Evolutionary conservation across 2,329 filamentous ascomycete genomes (phyloP), one percentile per base, ranked within the genome.

Genomic region (Penicillium glabrum): DNA sequence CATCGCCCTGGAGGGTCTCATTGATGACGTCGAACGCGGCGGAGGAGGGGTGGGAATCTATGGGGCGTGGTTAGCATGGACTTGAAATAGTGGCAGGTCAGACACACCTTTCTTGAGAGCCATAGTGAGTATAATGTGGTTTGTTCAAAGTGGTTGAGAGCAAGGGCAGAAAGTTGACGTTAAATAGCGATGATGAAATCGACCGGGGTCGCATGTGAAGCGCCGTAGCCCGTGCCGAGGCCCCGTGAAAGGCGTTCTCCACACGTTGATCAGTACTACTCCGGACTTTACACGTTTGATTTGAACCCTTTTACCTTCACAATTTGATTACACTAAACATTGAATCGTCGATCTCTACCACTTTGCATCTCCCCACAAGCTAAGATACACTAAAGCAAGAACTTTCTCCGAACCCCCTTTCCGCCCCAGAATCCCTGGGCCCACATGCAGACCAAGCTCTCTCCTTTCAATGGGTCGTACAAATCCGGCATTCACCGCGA

Each of bases 21-120:
- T 90, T 86, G 82, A 99, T 97, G 70, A 82, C 83, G 73, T 99
- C 95, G 77, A 99, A 99, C 66, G 93, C 92, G 64, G 79, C 87
- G 58, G 95, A 98, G 71, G 93, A 86, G 64, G 95, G 93, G 79
- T 96, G 97, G 66, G 87, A 87, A 77, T 86, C 89, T 92, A 67
- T 46, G 46, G 31, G 5, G 51, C 29, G 26, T 57, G n/a, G 46
- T 67, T 58, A 56, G 61, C 21, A 19, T 45, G 7, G 7, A 33
- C 19, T 31, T 49, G 19, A 33, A 31, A 45, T 46, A 24, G 35
- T 26, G 46, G 47, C 23, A 5, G n/a, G 7, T n/a, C 2, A 5
- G 37, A 74, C 81, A 65, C 80, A 90, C 89, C 84, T 79, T 88
- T 87, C 77, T 87, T 87, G 78, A 91, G 82, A 83, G 86, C 81